Percentiles rank a stretch among this genome's conserved stretches.
phyloP scores from a whole-genome alignment of 2,329 filamentous ascomycete species.

The Cladobotryum protrusum region DNA sequence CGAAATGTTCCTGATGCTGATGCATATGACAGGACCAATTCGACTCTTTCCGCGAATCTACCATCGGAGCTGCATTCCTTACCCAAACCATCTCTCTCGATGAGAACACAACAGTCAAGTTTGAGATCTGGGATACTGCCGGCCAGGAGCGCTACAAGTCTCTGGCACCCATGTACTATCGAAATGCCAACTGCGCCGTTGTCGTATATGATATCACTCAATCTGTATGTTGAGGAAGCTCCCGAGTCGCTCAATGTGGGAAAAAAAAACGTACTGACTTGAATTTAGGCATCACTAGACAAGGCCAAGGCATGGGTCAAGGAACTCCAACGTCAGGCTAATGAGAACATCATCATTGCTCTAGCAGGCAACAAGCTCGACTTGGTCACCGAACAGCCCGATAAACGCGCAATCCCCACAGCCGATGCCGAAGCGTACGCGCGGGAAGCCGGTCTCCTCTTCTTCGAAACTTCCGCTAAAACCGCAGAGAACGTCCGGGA shows the following conservation, averaged over 20 bases:
- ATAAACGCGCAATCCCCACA: constrained; percentile 86
- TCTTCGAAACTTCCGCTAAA: constrained; percentile 98
- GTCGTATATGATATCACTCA: constrained; percentile 99
- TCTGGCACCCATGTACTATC: constrained; percentile 97
- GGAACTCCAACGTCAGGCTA: constrained; percentile 95
- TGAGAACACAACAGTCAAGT: constrained; percentile 97
- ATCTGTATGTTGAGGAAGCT: constrained; percentile 59
- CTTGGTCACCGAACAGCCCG: constrained; percentile 86
- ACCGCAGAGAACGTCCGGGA: constrained; percentile 94
- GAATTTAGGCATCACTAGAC: constrained; percentile 76
- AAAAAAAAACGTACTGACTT: constrained; percentile 12
- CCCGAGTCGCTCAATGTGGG: background rate
- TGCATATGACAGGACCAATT: constrained; percentile 75
- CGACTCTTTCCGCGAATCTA: constrained; percentile 93
- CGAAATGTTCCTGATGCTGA: constrained; percentile 10
- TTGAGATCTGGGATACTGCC: constrained; percentile 99
- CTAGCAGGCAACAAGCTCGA: constrained; percentile 97
- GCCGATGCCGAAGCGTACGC: constrained; percentile 94
- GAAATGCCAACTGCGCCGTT: constrained; percentile 98
- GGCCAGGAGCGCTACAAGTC: constrained; percentile 99
- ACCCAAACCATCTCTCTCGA: constrained; percentile 98
- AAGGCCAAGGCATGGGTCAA: constrained; percentile 99
- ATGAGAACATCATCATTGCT: constrained; percentile 99
- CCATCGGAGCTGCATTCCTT: constrained; percentile 95
- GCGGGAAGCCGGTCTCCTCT: constrained; percentile 84